These are phyloP conservation scores for Ceratobasidium sp. DNA, from an alignment of 1,284 basidiomycete species.

Conservation along the genomic window DNA sequence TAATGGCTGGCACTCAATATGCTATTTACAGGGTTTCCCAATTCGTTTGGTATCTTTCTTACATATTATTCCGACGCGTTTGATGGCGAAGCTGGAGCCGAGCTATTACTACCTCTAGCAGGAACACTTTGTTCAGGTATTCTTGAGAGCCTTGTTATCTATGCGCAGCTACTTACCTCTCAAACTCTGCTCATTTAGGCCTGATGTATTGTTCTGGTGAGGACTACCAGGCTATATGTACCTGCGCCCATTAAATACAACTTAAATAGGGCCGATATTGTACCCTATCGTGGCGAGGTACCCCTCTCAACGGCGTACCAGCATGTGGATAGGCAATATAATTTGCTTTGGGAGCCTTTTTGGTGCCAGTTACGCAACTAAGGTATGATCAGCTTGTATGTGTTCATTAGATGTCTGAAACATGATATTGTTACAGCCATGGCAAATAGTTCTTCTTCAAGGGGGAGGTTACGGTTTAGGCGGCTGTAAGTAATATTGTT, in stretches of 20 bases:
- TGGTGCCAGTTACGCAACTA: constrained; percentile 54
- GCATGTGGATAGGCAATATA: constrained; percentile 53
- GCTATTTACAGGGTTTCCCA: constrained; percentile 51
- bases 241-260: neutral
- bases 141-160: neutral
- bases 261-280: constrained; percentile 45
- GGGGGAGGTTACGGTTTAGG: constrained; percentile 57
- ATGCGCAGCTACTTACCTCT: neutral
- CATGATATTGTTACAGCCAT: constrained; percentile 49
- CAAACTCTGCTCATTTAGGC: neutral
- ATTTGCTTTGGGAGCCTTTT: constrained; percentile 53
- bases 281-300: constrained; percentile 51
- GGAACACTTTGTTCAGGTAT: constrained; percentile 53
- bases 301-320: constrained; percentile 51
- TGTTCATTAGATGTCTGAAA: constrained; percentile 37
- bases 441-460: constrained; percentile 55
- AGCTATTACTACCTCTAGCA: constrained; percentile 54
- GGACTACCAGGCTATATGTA: constrained; percentile 40
- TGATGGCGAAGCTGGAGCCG: constrained; percentile 49
- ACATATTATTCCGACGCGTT: constrained; percentile 52
- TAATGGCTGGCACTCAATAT: neutral
- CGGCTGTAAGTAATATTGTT: constrained; percentile 51
- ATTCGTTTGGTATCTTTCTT: constrained; percentile 55
- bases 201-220: constrained; percentile 55
- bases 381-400: constrained; percentile 46